These are phyloP conservation scores for Nemania sp. DNA, from an alignment of 2,329 filamentous ascomycete genomes.

Conservation along the genomic window DNA sequence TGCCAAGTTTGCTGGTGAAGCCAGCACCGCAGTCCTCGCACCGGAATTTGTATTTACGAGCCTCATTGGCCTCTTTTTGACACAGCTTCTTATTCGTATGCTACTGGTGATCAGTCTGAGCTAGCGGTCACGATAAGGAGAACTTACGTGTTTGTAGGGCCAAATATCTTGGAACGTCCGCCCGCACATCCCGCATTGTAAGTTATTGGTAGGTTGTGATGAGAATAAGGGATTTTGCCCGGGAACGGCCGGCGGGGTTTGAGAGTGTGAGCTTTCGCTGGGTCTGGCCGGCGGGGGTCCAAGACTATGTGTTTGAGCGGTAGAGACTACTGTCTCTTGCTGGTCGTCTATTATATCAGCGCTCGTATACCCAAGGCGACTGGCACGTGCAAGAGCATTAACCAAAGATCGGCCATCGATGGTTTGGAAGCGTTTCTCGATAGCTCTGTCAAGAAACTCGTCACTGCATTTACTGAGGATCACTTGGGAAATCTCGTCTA, in stretches of 20 bases:
- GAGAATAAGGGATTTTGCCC: neutral
- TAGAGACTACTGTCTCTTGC: slow-evolving; percentile 44
- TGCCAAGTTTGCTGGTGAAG: slow-evolving; percentile 47
- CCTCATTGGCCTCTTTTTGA: slow-evolving; percentile 28
- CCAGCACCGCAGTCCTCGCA: slow-evolving; percentile 52
- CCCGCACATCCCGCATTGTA: slow-evolving; percentile 38
- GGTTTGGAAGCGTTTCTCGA: slow-evolving; percentile 55
- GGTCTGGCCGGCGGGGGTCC: slow-evolving; percentile 4
- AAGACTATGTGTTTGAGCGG: slow-evolving; percentile 23
- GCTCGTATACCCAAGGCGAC: slow-evolving; percentile 59
- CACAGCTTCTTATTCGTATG: slow-evolving; percentile 44
- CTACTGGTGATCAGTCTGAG: slow-evolving; percentile 33
- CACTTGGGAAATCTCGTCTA: slow-evolving; percentile 50
- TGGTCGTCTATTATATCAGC: slow-evolving; percentile 53
- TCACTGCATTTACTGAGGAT: slow-evolving; percentile 53
- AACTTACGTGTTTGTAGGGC: slow-evolving; percentile 39
- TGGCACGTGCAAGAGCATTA: slow-evolving; percentile 59
- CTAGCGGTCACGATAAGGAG: neutral
- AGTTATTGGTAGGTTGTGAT: slow-evolving; percentile 11
- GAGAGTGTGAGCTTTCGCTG: neutral
- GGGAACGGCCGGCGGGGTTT: neutral
- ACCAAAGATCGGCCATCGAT: slow-evolving; percentile 59
- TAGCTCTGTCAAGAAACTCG: slow-evolving; percentile 54
- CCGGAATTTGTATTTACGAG: slow-evolving; percentile 40
- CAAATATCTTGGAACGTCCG: slow-evolving; percentile 32